These are phyloP conservation scores for Rhodotorula sphaerocarpa DNA, from an alignment of 768 basidiomycete species.

Conservation along the genomic window DNA sequence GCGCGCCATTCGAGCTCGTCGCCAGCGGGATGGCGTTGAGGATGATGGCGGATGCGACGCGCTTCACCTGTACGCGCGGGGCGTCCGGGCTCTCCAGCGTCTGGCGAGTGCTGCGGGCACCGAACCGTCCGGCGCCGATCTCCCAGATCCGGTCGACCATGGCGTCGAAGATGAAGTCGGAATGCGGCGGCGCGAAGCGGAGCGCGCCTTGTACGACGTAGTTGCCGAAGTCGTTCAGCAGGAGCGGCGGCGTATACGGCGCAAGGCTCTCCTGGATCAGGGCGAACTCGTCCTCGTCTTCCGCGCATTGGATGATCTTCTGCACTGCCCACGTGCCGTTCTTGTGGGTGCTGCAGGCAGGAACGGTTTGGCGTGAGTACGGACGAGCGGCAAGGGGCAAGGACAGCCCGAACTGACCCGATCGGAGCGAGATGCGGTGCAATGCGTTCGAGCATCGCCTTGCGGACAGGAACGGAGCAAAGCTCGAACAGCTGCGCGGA, in stretches of 20 bases:
- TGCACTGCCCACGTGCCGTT: constrained; percentile 99
- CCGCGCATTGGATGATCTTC: constrained; percentile 94
- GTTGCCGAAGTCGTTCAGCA: constrained; percentile 69
- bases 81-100: constrained; percentile 87
- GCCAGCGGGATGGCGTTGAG: constrained; percentile 95
- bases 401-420: constrained; percentile 47
- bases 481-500: constrained; percentile 75
- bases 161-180: constrained; percentile 94
- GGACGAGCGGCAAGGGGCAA: background rate
- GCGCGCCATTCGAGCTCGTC: constrained; percentile 93
- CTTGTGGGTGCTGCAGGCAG: constrained; percentile 63
- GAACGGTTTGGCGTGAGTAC: no score
- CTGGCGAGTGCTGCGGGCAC: constrained; percentile 93
- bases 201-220: constrained; percentile 59
- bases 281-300: constrained; percentile 72
- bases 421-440: constrained; percentile 91
- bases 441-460: constrained; percentile 88
- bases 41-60: constrained; percentile 86
- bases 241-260: constrained; percentile 83
- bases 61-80: constrained; percentile 80
- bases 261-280: constrained; percentile 77
- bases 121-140: constrained; percentile 92
- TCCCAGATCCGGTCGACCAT: constrained; percentile 99
- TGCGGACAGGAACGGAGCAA: constrained; percentile 65
- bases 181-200: constrained; percentile 77